Base-by-base conservation (phyloP, 2,329 filamentous ascomycete species). In the Clarireedia paspali region DNA sequence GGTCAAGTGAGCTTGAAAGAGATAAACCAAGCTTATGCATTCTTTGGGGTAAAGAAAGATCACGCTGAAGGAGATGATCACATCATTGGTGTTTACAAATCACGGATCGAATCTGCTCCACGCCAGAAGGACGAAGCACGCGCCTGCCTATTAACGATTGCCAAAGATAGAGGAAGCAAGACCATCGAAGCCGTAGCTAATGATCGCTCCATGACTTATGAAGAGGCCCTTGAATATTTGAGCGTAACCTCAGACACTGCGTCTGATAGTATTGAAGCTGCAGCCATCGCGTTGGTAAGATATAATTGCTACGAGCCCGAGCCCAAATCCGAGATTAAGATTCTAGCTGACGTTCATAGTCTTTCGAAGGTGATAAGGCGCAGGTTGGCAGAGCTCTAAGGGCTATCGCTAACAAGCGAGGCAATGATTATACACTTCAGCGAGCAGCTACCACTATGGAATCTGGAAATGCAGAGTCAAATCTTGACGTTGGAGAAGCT, bases 141-240 rank as follows among this genome's bases (percentile, higher is more conserved):
- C 54, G 73, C 76, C 53, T 75, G 78, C 54, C 70, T 89, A 44
- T 75, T 75, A 58, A 77, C 80, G 48, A 84, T 89, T 62, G 85
- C 82, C 1, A 72, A 77, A 34, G 73, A 77, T 39, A 75, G 82
- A 50, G 70, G 73, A 23, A 88, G 84, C 66, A 73, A 79, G 45
- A 73, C 72, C 44, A 81, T 89, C 52, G 74, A 77, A 60, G 74
- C 76, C 48, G 77, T 80, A 46, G 81, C 84, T 4, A 76, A 80
- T 62, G 78, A 80, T 64, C 64, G 53, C 50, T 75, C 76, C 73
- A 77, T 84, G 59, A 83, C 77, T n/a, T 78, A 81, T 55, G 77
- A 82, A 47, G 81, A 87, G 65, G 85, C 85, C 1, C 73, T 86
- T 34, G 71, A 77, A 12, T 88, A 79, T 71, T 73, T 88, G 12